Base-by-base conservation (phyloP, 192 early-diverging fungal genomes). In the Coemansia sp. region DNA sequence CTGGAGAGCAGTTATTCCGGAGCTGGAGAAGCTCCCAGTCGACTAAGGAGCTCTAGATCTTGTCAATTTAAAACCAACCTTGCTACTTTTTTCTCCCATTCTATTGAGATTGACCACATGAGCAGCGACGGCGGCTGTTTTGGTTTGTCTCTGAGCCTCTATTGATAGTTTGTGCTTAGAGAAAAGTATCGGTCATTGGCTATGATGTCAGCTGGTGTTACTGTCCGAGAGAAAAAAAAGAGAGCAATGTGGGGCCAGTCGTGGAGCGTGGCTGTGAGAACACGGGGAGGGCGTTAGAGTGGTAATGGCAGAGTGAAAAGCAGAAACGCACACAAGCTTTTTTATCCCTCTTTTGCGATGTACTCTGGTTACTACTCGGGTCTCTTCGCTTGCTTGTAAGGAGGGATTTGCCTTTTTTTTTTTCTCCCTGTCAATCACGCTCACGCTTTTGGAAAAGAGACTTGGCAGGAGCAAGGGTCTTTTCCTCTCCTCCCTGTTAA, bases 1-100 rank as follows among this genome's bases (percentile, higher is more conserved):
- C 21, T 97, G 95, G 95, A 91, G 89, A 62, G 85, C 87, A 18
- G 85, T 97, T 36, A 88, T 96, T 38, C 93, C 94, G 18, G 84
- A 90, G 48, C 63, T 97, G 59, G 92, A 95, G 58, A 76, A 76
- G 37, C 86, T 90, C 53, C 76, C 81, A 45, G 83, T 85, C 31
- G 73, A 81, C 16, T 81, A 31, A 59, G 38, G 9, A 48, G 18
- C 7, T 48, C n/a, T n/a, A 34, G 26, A 9, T 33, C 24, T 3
- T 69, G 24, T 48, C 7, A 13, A 40, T 40, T 13, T 21, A 23
- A 23, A 23, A 23, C 23, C 37, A 56, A 24, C 14, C 9, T 8
- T 58, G 39, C 36, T 24, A 13, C 33, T 63, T 70, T 62, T 63
- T 69, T 33, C 26, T 38, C n/a, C n/a, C n/a, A n/a, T n/a, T n/a